phyloP scores from a whole-genome alignment of 225 moss, liverwort and hornwort species.

The Sphagnum tenellum region DNA sequence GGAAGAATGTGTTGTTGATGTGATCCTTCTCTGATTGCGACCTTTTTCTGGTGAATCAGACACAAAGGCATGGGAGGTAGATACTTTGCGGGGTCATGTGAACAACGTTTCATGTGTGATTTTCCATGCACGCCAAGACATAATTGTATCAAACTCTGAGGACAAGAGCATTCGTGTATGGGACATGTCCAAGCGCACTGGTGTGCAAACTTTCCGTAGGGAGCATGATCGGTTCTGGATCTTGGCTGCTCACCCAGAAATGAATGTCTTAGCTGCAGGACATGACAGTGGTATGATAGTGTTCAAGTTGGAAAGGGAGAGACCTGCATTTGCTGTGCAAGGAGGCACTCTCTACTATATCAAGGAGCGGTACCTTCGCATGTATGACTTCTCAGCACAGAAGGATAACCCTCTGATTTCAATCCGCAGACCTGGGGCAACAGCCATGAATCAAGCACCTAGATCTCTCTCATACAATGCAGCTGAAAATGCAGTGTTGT shows the following conservation, averaged over 20 bases:
- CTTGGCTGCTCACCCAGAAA: constrained; percentile 89
- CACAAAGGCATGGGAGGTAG: constrained; percentile 99
- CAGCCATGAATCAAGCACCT: constrained; percentile 91
- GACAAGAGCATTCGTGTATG: constrained; percentile 97
- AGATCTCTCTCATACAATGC: constrained; percentile 94
- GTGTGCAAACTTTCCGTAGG: constrained; percentile 91
- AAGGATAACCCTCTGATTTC: constrained; percentile 89
- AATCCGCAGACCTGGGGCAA: constrained; percentile 76
- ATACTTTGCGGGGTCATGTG: constrained; percentile 87
- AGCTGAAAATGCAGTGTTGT: constrained; percentile 85
- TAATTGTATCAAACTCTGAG: constrained; percentile 94
- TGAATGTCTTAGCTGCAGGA: constrained; percentile 97
- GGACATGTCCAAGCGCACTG: constrained; percentile 98
- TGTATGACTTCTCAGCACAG: constrained; percentile 77
- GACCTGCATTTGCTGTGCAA: constrained; percentile 96
- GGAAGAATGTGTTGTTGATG: too few species aligned
- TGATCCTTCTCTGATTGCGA: too few species aligned
- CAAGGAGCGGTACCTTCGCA: constrained; percentile 92
- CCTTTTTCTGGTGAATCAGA: constrained; percentile 23
- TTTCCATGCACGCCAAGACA: constrained; percentile 97
- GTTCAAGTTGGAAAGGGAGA: constrained; percentile 98
- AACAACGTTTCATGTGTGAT: constrained; percentile 97
- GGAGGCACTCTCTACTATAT: constrained; percentile 92
- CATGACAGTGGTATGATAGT: constrained; percentile 99
- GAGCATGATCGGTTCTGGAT: constrained; percentile 99